Evolutionary conservation across 345 rosid genomes (phyloP), one percentile per base, ranked within the genome.

Genomic region (Reutealis trisperma): DNA sequence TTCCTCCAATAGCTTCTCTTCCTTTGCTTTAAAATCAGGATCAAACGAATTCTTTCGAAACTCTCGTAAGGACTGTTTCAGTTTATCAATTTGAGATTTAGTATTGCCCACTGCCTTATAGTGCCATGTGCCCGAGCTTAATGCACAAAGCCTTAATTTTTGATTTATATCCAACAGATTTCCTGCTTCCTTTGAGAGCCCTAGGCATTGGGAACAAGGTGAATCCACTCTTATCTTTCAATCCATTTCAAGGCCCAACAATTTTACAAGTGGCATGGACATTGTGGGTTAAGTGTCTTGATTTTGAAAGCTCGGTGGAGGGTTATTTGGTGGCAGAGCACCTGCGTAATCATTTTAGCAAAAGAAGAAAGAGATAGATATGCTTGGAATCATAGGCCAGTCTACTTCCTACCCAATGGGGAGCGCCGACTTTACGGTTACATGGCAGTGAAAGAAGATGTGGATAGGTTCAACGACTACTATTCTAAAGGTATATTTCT

Each of bases 301-400:
- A 85, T 13, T 94, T 94, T 75, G 97, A 94, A 87, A 81, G 88
- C 81, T 85, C 85, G 9, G 90, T 89, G 5, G 81, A 80, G n/a
- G 98, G 98, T 51, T 94, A 86, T 69, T 45, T 86, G 7, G 96
- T 90, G 79, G 98, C 98, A 14, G 97, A 90, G 27, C 91, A 90
- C 24, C 82, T 94, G 49, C 84, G 90, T 74, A 91, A 72, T 75
- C 92, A 91, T 78, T 87, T 93, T 64, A n/a, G 61, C 80, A 49
- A 91, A 88, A 55, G 92, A 88, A 30, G 86, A 86, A 79, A 89
- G 89, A 6, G 90, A 88, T 62, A 88, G 94, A 77, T 77, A 84
- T 45, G 94, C 93, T 2, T 90, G 98, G 98, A 75, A 75, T 18
- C 78, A 60, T 52, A 71, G 79, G 4, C 82, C 80, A 2, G 34